phyloP scores from a whole-genome alignment of 78 protist species.

The Chrysochromulina parva region DNA sequence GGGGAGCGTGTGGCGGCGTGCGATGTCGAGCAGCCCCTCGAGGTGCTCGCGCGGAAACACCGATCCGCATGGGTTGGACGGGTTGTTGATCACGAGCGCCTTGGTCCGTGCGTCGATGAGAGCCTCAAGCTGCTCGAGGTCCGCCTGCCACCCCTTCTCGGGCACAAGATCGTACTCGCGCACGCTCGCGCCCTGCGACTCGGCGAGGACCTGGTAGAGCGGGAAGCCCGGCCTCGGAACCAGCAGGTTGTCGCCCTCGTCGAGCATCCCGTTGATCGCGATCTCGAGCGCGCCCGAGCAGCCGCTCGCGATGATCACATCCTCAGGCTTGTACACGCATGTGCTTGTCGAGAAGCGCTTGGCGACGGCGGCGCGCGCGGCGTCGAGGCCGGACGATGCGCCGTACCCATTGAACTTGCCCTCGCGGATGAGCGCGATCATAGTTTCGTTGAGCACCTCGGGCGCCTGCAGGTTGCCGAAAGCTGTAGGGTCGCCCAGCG shows the following conservation, averaged over 20 bases:
- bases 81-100: conserved; percentile 88
- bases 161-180: conserved; percentile 36
- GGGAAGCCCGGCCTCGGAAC: conserved; percentile 93
- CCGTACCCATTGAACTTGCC: not conserved
- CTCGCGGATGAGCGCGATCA: not conserved
- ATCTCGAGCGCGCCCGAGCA: conserved; percentile 91
- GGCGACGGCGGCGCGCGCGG: conserved; percentile 2
- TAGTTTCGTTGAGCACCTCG: not conserved
- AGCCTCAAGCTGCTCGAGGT: conserved; percentile 64
- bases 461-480: no score
- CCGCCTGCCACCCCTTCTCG: conserved; percentile 76
- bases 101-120: conserved; percentile 72
- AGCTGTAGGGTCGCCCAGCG: no score
- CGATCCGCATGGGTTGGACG: conserved; percentile 93
- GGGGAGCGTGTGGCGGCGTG: conserved; percentile 75
- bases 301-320: conserved; percentile 74
- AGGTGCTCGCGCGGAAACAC: conserved; percentile 70
- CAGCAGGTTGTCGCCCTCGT: conserved; percentile 80
- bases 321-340: not conserved
- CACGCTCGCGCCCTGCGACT: no score
- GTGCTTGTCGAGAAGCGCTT: not conserved
- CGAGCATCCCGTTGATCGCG: conserved; percentile 70
- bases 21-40: conserved; percentile 55
- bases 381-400: not conserved
- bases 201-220: conserved; percentile 61